Percentiles rank a stretch among this genome's conserved stretches.
phyloP scores from a whole-genome alignment of 495 filamentous ascomycete species.

The Hyaloscypha hepaticicola region DNA sequence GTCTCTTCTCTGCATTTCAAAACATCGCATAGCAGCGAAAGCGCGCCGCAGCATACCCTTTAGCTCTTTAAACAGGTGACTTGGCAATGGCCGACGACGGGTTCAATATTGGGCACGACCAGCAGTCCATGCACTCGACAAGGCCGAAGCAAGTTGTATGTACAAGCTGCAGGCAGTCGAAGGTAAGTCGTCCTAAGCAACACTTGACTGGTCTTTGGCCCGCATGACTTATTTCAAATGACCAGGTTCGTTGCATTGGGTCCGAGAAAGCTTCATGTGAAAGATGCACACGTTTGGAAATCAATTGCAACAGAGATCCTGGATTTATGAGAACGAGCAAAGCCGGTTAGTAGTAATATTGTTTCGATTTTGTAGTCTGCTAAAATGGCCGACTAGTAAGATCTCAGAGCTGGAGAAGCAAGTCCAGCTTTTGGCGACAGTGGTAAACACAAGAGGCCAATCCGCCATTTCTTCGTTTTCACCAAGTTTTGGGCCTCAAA shows the following conservation, averaged over 20 bases:
- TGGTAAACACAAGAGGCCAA: neutral
- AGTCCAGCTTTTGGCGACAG: neutral
- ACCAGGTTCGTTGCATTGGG: neutral
- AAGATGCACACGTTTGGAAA: neutral
- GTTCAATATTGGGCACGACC: neutral
- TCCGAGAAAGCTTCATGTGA: neutral
- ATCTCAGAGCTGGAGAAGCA: constrained; percentile 2
- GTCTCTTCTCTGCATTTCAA: neutral
- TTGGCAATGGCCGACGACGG: neutral
- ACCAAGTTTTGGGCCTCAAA: neutral
- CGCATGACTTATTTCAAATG: neutral
- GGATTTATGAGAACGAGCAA: neutral
- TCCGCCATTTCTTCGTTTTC: neutral
- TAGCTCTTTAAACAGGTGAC: neutral
- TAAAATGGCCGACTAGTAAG: neutral
- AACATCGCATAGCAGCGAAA: neutral
- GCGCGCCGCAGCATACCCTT: neutral
- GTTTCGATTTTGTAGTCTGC: too few species aligned
- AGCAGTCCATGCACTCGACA: neutral
- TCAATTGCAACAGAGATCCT: neutral
- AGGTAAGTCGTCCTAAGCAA: neutral
- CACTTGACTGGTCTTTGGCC: neutral
- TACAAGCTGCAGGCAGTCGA: neutral
- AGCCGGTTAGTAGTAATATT: neutral
- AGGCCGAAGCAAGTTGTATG: neutral